Conservation (phyloP, 1,139 yeast species). For the Scheffersomyces parashehatae region DNA sequence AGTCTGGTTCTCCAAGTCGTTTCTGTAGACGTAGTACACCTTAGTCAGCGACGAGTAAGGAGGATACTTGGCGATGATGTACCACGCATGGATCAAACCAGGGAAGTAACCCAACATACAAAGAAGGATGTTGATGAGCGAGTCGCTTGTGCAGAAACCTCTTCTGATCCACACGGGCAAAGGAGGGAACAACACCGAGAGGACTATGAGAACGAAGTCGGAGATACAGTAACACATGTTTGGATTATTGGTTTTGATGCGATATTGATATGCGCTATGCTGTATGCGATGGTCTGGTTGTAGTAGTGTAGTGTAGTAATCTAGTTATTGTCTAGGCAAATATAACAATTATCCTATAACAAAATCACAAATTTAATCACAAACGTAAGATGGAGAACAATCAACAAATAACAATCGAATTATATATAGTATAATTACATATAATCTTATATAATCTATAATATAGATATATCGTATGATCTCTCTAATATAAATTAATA, state of each 20-base stretch:
- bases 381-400: no score
- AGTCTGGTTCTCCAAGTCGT: constrained; percentile 34
- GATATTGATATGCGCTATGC: background rate
- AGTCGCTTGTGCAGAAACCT: constrained; percentile 63
- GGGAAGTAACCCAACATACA: constrained; percentile 66
- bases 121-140: constrained; percentile 58
- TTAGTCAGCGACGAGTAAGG: constrained; percentile 22
- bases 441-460: no score
- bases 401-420: no score
- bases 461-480: no score
- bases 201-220: constrained; percentile 56
- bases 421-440: no score
- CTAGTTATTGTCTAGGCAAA: no score
- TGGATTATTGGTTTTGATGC: background rate
- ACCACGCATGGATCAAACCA: constrained; percentile 69
- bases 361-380: no score
- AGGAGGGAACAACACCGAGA: constrained; percentile 69
- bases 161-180: constrained; percentile 70
- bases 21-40: constrained; percentile 33
- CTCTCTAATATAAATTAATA: no score
- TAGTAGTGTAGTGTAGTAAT: no score
- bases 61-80: constrained; percentile 55
- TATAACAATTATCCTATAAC: no score
- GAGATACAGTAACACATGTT: constrained; percentile 23
- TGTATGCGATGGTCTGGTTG: background rate